These are phyloP conservation scores for Sporothrix sp. DNA, from an alignment of 2,329 filamentous ascomycete species.

Conservation along the genomic window DNA sequence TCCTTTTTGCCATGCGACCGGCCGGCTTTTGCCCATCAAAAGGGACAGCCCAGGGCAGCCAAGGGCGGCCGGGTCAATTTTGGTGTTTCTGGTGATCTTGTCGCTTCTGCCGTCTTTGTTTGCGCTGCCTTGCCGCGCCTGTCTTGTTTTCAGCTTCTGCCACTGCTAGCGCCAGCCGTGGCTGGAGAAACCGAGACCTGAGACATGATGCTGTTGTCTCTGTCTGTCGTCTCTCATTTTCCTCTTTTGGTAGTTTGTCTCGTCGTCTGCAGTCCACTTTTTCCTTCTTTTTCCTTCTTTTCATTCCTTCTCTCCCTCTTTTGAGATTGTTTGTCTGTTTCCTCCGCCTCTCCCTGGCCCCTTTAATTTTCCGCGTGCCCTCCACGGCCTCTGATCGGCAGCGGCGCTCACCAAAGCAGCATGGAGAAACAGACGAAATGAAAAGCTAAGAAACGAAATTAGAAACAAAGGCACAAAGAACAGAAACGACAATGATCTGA, in stretches of 20 bases:
- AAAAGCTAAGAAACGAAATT: background rate
- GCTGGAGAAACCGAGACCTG: background rate
- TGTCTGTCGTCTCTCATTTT: conserved; percentile 1
- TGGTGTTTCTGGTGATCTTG: background rate
- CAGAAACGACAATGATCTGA: no score
- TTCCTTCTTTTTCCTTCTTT: background rate
- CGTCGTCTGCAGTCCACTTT: background rate
- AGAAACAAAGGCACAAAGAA: background rate
- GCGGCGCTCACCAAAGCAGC: background rate
- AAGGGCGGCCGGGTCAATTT: background rate
- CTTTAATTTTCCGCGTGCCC: conserved; percentile 1
- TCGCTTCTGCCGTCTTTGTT: background rate
- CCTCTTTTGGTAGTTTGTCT: background rate
- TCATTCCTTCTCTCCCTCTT: background rate
- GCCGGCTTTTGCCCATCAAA: background rate
- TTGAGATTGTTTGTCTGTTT: background rate
- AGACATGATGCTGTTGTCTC: conserved; percentile 3
- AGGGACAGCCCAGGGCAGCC: no score
- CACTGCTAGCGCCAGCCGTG: background rate
- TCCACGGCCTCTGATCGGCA: conserved; percentile 5
- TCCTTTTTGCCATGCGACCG: no score
- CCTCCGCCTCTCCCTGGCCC: background rate
- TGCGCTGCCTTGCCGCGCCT: background rate
- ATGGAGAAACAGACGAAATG: background rate
- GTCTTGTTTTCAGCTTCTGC: background rate